Base-by-base conservation (phyloP, 164 flowering plant genomes). In the Dillenia suffruticosa region DNA sequence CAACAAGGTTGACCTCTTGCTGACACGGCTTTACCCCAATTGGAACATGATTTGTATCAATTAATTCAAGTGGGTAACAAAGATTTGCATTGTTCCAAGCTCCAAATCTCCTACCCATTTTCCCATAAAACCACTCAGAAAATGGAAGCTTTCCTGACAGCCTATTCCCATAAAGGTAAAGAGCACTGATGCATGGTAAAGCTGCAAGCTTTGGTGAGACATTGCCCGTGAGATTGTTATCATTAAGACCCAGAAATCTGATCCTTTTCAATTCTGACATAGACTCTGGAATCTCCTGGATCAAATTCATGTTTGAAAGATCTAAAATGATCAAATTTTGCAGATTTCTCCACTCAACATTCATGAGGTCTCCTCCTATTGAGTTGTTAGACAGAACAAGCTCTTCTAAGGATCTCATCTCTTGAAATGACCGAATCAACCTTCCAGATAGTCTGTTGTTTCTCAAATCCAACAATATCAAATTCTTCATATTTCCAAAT, bases 401-500 rank as follows among this genome's bases (percentile, higher is more conserved):
- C 57, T 82, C 94, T 68, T 88, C 77, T 46, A 93, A 64, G 12
- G 89, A 82, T 26, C n/a, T 44, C 86, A 90, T 68, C 45, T 82
- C 79, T 59, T 81, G 68, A 68, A 88, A 53, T 51, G 89, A 73
- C 40, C 50, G 53, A 8, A 75, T 64, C 75, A 87, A 77, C 16
- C 92, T 97, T 72, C 89, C 87, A 11, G 88, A 76, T 12, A 93
- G 65, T 17, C 60, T 81, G 79, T 93, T 93, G 69, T 70, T 74
- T 54, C 92, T 79, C 12, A 90, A 72, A 63, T 93, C 98, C 74
- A 93, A 69, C 19, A 93, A 78, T 40, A 96, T 93, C 61, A 93
- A 65, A 66, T 79, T 83, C 79, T 74, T 87, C 49, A 93, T 43
- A 16, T 68, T 62, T 3, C 76, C 82, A 47, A 88, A 58, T 48